These are phyloP conservation scores for Fusarium zealandicum DNA, from an alignment of 2,329 filamentous ascomycete species.

Conservation along the genomic window DNA sequence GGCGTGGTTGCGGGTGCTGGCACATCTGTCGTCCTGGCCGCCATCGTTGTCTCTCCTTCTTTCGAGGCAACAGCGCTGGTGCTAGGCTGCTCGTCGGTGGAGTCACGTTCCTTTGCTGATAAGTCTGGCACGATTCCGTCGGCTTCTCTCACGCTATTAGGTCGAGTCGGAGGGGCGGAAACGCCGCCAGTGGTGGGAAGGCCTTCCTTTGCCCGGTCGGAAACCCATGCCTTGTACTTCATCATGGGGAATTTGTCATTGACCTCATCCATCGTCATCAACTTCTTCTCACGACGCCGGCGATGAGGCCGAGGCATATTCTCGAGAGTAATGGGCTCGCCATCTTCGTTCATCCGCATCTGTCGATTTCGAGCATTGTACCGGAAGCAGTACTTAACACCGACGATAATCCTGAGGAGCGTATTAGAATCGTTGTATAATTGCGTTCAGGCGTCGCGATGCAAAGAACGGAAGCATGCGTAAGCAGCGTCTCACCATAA, in stretches of 20 bases:
- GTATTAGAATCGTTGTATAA: conserved; percentile 24
- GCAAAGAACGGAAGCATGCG: conserved; percentile 9
- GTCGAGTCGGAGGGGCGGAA: conserved; percentile 73
- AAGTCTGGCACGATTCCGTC: conserved; percentile 61
- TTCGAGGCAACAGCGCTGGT: conserved; percentile 31
- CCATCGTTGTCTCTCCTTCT: conserved; percentile 30
- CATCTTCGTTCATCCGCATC: conserved; percentile 77
- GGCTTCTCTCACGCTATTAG: conserved; percentile 75
- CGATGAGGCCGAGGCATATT: conserved; percentile 86
- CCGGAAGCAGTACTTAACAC: conserved; percentile 98
- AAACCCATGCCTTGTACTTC: conserved; percentile 97
- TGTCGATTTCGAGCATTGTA: conserved; percentile 94
- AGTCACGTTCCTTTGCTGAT: conserved; percentile 54
- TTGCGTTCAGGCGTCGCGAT: conserved; percentile 68
- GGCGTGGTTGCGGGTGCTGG: conserved; percentile 27
- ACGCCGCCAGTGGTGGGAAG: conserved; percentile 86
- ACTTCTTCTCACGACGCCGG: conserved; percentile 91
- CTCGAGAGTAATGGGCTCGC: conserved; percentile 87
- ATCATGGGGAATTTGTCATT: conserved; percentile 95
- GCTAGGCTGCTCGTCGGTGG: conserved; percentile 51
- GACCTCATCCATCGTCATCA: conserved; percentile 99
- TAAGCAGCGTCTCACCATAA: conserved; percentile 74
- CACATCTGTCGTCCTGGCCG: conserved; percentile 11
- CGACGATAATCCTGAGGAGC: conserved; percentile 89
- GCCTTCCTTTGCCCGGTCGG: conserved; percentile 81